These are phyloP conservation scores for Salix arbutifolia DNA, from an alignment of 345 rosid species.

Conservation along the genomic window DNA sequence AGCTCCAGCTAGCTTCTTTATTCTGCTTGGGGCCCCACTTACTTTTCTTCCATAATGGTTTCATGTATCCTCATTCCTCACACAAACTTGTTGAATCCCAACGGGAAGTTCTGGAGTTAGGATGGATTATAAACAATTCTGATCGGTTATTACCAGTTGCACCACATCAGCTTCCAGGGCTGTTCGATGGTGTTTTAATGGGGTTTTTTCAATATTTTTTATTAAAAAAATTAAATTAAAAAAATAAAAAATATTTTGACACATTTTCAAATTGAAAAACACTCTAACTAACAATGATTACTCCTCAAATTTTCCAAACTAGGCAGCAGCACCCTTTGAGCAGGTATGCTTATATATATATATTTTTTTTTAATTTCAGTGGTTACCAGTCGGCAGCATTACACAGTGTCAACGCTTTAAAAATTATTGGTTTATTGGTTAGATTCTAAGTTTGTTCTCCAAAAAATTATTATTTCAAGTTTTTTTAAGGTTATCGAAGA, in stretches of 20 bases:
- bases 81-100: neutral
- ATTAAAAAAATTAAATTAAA: no score
- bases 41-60: neutral
- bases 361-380: neutral
- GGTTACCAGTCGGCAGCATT: neutral
- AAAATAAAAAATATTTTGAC: no score
- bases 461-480: no score
- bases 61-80: no score
- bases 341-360: neutral
- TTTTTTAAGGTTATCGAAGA: no score
- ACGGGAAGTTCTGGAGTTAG: neutral
- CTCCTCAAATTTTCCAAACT: neutral
- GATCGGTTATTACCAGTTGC: neutral
- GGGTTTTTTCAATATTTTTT: no score
- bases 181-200: no score
- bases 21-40: neutral
- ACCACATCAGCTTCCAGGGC: neutral
- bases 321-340: neutral
- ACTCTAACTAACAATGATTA: neutral
- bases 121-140: neutral
- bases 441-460: no score
- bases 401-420: neutral
- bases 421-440: no score
- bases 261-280: no score
- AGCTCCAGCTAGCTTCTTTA: neutral